Base-by-base conservation (phyloP, 208 protist species). In the Trypanosoma caninum region DNA sequence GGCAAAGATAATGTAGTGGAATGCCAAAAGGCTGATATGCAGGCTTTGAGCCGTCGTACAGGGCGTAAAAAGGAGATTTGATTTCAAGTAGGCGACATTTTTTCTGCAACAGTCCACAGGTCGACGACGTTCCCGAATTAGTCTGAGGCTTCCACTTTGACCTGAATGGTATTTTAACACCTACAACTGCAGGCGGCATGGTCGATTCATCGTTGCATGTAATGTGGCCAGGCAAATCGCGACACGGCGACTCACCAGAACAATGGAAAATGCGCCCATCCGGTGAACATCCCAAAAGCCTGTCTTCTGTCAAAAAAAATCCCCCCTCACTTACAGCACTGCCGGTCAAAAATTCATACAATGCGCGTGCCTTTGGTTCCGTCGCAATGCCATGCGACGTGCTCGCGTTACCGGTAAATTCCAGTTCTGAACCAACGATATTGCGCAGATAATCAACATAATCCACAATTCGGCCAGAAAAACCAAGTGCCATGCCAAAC, bases 281-380 rank as follows among this genome's bases (percentile, higher is more conserved):
- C 1, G 90, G 90, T 0, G 90, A 94, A 68, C 87, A 93, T 18
- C 80, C 90, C 0, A 96, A 67, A 4, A 91, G 35, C 14, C 74
- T 40, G 11, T 87, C 83, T 9, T 45, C 45, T 6, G 78, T 80
- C 2, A 89, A 47, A 35, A 89, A 94, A 40, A 96, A 96, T 30
- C 90, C 87, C 7, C 90, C 90, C 22, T 93, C 76, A 58, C 78
- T 57, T 25, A 94, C 87, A 28, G 67, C 10, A 33, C 54, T 65
- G 2, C 83, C 82, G 0, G 85, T 90, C n/a, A 93, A 65, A 8
- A 94, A 31, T 56, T 96, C 90, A 68, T 96, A 96, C 40, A 96
- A 59, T 0, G 82, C 44, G 10, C 90, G 74, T 1, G 90, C 68
- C 69, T 93, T 94, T 11, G 82, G 64, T 56, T 96, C 87, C 5